A percentile compares a stretch with the other conserved stretches of the same genome.
Conservation (phyloP, 441 rosid genomes). For the Erodium chrysanthum region DNA sequence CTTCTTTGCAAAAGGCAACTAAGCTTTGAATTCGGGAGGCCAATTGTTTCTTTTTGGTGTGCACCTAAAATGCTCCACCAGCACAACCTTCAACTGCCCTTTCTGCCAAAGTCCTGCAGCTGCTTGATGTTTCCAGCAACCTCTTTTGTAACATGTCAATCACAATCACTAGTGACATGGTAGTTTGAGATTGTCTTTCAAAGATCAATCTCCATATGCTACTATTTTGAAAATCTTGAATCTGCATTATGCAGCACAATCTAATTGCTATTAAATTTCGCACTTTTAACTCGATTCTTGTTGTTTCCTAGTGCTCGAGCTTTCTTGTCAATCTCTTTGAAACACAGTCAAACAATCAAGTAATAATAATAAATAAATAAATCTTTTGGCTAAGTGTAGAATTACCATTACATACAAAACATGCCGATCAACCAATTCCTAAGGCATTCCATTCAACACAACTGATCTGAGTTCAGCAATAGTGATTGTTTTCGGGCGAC, state of each 20-base stretch:
- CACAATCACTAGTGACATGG: slow-evolving; percentile 6
- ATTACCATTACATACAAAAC: neutral
- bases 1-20: too few relatives aligned
- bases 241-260: neutral
- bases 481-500: neutral
- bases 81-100: too few relatives aligned
- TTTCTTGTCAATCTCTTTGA: too few relatives aligned
- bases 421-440: neutral
- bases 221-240: neutral
- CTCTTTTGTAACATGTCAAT: slow-evolving; percentile 45
- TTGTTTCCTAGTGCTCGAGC: neutral
- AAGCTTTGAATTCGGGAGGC: too few relatives aligned
- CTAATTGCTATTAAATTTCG: neutral
- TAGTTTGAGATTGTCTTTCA: neutral
- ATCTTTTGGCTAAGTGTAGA: neutral
- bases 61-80: too few relatives aligned
- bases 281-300: too few relatives aligned
- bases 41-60: too few relatives aligned
- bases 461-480: neutral
- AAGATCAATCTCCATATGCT: neutral
- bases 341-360: neutral
- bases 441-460: neutral
- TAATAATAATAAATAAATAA: too few relatives aligned
- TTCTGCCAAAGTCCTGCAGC: too few relatives aligned
- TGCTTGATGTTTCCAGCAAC: slow-evolving; percentile 64